Evolutionary conservation across 371 early-diverging fungal genomes (phyloP).

Genomic region (Amoeboaphelidium occidentale): DNA sequence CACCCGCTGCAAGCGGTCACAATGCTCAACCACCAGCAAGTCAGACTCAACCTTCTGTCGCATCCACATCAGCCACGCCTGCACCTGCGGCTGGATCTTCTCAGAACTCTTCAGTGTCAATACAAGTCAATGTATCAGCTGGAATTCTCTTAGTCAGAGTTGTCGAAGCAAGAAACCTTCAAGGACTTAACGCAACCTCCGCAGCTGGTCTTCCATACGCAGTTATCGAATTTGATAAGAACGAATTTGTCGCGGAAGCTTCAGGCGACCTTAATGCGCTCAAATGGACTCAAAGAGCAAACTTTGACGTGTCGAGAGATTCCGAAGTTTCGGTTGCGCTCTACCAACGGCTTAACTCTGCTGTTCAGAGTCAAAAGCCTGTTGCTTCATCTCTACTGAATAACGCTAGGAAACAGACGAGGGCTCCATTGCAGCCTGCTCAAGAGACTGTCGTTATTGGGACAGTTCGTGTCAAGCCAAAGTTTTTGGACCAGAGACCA

Average conservation of each 20-base stretch:
- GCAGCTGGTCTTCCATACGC: constrained; percentile 58
- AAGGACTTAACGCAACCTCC: constrained; percentile 39
- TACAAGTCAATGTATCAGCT: no score
- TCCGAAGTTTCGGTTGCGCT: constrained; percentile 58
- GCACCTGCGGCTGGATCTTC: no score
- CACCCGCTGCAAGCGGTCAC: no score
- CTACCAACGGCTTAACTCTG: constrained; percentile 39
- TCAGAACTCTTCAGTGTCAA: no score
- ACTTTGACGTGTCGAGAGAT: constrained; percentile 57
- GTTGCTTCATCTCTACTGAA: constrained; percentile 9
- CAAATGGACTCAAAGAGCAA: constrained; percentile 1
- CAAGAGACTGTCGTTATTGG: constrained; percentile 38
- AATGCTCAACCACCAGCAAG: no score
- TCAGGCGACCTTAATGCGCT: constrained; percentile 4
- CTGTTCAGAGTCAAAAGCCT: constrained; percentile 11
- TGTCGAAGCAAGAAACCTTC: constrained; percentile 48
- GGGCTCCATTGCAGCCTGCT: constrained; percentile 17
- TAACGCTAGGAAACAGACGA: constrained; percentile 7
- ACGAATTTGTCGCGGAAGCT: constrained; percentile 55
- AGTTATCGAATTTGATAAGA: constrained; percentile 79
- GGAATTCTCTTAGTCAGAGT: constrained; percentile 53
- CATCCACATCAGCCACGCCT: no score
- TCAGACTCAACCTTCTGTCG: no score
- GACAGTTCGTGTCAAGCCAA: constrained; percentile 32
- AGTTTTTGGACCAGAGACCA: constrained; percentile 26